Evolutionary conservation across 2,329 filamentous ascomycete species (phyloP).

Genomic region (Colletotrichum somersetense): DNA sequence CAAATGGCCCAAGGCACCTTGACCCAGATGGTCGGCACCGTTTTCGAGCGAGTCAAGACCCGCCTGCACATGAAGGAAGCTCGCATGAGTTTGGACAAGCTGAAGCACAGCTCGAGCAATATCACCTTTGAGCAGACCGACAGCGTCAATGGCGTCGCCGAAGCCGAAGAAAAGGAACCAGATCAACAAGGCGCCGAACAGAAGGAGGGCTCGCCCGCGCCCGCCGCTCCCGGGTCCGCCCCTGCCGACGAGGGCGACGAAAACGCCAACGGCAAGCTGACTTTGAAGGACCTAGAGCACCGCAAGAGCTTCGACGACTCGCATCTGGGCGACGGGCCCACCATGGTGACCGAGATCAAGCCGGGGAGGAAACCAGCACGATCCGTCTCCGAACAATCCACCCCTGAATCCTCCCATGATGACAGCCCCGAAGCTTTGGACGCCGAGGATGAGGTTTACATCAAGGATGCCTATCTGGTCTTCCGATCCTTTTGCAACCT

Average conservation of each 20-base stretch:
- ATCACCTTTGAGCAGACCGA: slow-evolving; percentile 63
- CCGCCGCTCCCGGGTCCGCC: slow-evolving; percentile 48
- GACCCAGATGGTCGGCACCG: slow-evolving; percentile 98
- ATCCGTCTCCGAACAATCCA: slow-evolving; percentile 67
- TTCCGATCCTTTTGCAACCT: slow-evolving; percentile 98
- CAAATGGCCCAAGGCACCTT: slow-evolving; percentile 96
- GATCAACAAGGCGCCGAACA: slow-evolving; percentile 47
- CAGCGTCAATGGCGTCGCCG: slow-evolving; percentile 51
- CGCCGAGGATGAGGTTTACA: slow-evolving; percentile 93
- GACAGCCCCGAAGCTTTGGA: slow-evolving; percentile 73
- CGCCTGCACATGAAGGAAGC: slow-evolving; percentile 90
- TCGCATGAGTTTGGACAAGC: slow-evolving; percentile 68
- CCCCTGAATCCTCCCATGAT: slow-evolving; percentile 65
- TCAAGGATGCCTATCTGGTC: slow-evolving; percentile 95
- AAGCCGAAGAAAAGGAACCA: slow-evolving; percentile 57
- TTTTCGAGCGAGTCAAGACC: slow-evolving; percentile 93
- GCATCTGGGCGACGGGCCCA: slow-evolving; percentile 74
- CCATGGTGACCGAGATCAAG: slow-evolving; percentile 74
- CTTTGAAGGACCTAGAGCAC: slow-evolving; percentile 75
- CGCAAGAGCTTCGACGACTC: slow-evolving; percentile 78
- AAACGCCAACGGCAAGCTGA: slow-evolving; percentile 66
- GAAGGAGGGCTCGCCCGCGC: neutral
- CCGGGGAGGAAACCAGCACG: slow-evolving; percentile 56
- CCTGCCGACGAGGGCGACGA: slow-evolving; percentile 49
- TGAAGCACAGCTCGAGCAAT: slow-evolving; percentile 66